These are phyloP conservation scores for Ilyonectria destructans DNA, from an alignment of 2,329 filamentous ascomycete genomes.

Conservation along the genomic window DNA sequence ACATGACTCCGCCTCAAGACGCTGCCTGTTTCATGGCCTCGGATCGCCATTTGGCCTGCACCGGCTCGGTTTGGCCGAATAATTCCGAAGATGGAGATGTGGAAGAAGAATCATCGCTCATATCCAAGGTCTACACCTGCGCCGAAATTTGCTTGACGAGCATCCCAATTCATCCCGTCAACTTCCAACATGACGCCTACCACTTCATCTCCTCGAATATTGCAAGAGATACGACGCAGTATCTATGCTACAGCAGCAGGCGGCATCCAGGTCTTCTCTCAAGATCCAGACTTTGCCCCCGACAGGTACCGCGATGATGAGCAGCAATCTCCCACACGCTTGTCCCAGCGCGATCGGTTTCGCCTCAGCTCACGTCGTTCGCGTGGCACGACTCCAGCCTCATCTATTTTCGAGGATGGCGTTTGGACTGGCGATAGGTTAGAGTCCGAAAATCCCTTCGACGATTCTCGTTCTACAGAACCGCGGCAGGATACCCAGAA, in stretches of 20 bases:
- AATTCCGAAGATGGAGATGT: not conserved
- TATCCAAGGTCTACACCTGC: not conserved
- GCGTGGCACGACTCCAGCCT: not conserved
- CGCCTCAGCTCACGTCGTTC: not conserved
- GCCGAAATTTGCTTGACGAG: not conserved
- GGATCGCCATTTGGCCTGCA: not conserved
- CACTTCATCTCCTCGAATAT: not conserved
- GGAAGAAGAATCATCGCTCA: not conserved
- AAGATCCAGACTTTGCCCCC: slow-evolving; percentile 17
- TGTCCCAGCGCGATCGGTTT: slow-evolving; percentile 6
- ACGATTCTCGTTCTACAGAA: not conserved
- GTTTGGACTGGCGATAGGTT: not conserved
- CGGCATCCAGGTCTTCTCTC: slow-evolving; percentile 7
- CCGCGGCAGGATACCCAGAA: not conserved
- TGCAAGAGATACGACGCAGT: slow-evolving; percentile 11
- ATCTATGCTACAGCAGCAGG: slow-evolving; percentile 5
- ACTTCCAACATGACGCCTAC: slow-evolving; percentile 2
- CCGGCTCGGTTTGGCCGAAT: not conserved
- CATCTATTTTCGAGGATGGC: not conserved
- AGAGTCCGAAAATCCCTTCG: not conserved
- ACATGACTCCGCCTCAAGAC: not conserved
- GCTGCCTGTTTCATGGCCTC: not conserved
- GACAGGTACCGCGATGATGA: slow-evolving; percentile 10
- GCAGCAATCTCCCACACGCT: not conserved
- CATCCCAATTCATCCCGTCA: not conserved